A percentile compares a stretch with the other conserved stretches of the same genome.
Evolutionary conservation across 139 green algal species (phyloP).

Genomic region (Nannochloris sp.): DNA sequence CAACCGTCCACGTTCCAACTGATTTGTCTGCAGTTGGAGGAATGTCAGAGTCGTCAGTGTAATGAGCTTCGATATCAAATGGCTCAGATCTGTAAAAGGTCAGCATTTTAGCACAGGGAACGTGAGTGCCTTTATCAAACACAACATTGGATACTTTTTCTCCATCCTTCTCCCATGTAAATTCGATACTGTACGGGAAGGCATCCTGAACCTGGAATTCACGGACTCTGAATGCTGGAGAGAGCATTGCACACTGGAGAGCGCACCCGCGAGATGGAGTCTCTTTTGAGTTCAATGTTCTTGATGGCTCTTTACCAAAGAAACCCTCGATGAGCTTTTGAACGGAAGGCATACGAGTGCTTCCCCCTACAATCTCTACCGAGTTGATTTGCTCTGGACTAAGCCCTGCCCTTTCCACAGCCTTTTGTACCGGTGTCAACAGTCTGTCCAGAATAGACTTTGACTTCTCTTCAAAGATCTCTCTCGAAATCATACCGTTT

Average conservation of each 20-base stretch:
- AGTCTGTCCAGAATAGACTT: slow-evolving; percentile 47
- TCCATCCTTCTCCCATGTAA: slow-evolving; percentile 82
- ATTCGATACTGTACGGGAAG: slow-evolving; percentile 69
- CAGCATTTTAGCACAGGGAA: slow-evolving; percentile 86
- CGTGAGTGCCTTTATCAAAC: slow-evolving; percentile 60
- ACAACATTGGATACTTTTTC: slow-evolving; percentile 40
- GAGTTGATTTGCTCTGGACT: slow-evolving; percentile 55
- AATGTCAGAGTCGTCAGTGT: slow-evolving; percentile 53
- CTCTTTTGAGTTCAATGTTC: slow-evolving; percentile 95
- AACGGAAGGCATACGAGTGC: slow-evolving; percentile 77
- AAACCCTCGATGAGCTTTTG: slow-evolving; percentile 35
- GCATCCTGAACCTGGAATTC: slow-evolving; percentile 93
- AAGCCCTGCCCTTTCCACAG: slow-evolving; percentile 56
- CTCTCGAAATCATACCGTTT: slow-evolving; percentile 51
- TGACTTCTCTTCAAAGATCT: slow-evolving; percentile 82
- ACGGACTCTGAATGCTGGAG: slow-evolving; percentile 90
- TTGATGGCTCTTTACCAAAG: slow-evolving; percentile 49
- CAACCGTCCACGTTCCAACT: slow-evolving; percentile 35
- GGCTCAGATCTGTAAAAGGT: slow-evolving; percentile 77
- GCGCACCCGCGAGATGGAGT: slow-evolving; percentile 82
- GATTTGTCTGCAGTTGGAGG: slow-evolving; percentile 28
- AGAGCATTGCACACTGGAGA: slow-evolving; percentile 98
- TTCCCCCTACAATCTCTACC: slow-evolving; percentile 86
- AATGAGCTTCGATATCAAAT: slow-evolving; percentile 52
- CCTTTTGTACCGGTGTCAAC: slow-evolving; percentile 28